These are phyloP conservation scores for Backusella sp. DNA, from an alignment of 192 early-diverging fungal species.

Conservation along the genomic window DNA sequence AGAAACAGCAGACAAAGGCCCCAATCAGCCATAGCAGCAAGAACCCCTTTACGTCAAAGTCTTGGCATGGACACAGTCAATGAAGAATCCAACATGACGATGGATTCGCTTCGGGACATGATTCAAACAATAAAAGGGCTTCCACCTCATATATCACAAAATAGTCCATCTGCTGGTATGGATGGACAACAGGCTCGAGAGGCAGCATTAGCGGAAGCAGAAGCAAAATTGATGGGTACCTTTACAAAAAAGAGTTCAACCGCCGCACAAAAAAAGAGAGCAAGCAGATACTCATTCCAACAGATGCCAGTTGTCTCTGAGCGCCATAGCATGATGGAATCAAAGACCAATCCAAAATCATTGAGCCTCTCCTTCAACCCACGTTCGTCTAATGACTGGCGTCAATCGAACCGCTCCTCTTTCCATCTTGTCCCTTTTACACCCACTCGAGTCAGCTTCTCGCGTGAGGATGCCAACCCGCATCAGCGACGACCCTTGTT, in stretches of 20 bases:
- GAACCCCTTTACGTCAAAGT: slow-evolving; percentile 15
- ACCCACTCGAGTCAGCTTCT: slow-evolving; percentile 45
- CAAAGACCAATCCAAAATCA: background rate
- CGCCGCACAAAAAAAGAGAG: background rate
- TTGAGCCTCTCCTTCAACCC: slow-evolving; percentile 9
- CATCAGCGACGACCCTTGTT: slow-evolving; percentile 54
- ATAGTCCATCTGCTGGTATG: slow-evolving; percentile 6
- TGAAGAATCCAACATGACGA: slow-evolving; percentile 36
- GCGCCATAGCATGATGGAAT: background rate
- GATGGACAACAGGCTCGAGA: slow-evolving; percentile 20
- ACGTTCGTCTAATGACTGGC: slow-evolving; percentile 44
- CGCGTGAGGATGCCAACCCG: slow-evolving; percentile 45
- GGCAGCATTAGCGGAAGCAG: slow-evolving; percentile 39
- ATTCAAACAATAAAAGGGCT: slow-evolving; percentile 51
- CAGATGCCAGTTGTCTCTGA: slow-evolving; percentile 14
- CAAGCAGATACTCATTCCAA: slow-evolving; percentile 10
- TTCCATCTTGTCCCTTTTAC: slow-evolving; percentile 40
- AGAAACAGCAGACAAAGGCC: slow-evolving; percentile 18
- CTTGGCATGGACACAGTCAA: slow-evolving; percentile 24
- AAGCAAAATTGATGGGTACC: slow-evolving; percentile 43
- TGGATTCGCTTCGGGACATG: slow-evolving; percentile 52
- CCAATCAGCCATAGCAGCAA: slow-evolving; percentile 23
- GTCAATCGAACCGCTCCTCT: slow-evolving; percentile 24
- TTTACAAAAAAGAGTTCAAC: slow-evolving; percentile 9
- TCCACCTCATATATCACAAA: slow-evolving; percentile 25